Base-by-base conservation (phyloP, 805 yeast genomes). In the Clavispora phyllophila region DNA sequence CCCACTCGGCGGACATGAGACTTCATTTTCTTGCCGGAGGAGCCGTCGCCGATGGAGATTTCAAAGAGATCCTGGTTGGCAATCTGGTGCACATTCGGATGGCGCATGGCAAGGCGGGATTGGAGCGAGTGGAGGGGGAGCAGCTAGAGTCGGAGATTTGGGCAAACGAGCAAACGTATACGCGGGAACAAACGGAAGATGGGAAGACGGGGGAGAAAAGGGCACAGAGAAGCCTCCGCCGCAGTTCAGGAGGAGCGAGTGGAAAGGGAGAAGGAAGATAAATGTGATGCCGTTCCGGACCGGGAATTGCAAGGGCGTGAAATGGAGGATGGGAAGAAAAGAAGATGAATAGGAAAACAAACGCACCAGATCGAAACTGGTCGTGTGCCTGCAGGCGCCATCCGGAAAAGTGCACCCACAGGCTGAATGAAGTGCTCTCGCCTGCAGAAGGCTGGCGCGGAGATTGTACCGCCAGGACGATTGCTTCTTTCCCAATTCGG, bases 1-100 rank as follows among this genome's bases (percentile, higher is more conserved):
- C 60, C 61, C 12, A 59, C 63, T 28, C 66, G 53, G 29, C 58
- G 56, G 3, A 64, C 61, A 4, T 50, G 26, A 15, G 49, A 49
- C 42, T 56, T 56, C 25, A 29, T 37, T 17, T 35, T 34, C 23
- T 31, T 24, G 9, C 35, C 14, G 2, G 40, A 26, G 36, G 42
- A 29, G 31, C 20, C 24, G 22, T 13, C 14, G 18, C 40, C 39
- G 17, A 56, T 47, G 41, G 60, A 41, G 17, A 56, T 55, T 32
- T 56, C 61, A 40, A 57, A 65, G 37, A 59, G 56, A 49, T 63
- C 63, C 15, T 58, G 41, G 40, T 20, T 23, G 42, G 50, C 48
- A 17, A 60, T 10, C 33, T 45, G 54, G 29, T 62, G 54, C 27
- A 45, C 39, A 40, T 57, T 57, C 32, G 43, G 46, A 37, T 51